Evolutionary conservation across 352 stramenopile genomes (phyloP), one percentile per base, ranked within the genome.

Genomic region (Globisporangium cystogenes): DNA sequence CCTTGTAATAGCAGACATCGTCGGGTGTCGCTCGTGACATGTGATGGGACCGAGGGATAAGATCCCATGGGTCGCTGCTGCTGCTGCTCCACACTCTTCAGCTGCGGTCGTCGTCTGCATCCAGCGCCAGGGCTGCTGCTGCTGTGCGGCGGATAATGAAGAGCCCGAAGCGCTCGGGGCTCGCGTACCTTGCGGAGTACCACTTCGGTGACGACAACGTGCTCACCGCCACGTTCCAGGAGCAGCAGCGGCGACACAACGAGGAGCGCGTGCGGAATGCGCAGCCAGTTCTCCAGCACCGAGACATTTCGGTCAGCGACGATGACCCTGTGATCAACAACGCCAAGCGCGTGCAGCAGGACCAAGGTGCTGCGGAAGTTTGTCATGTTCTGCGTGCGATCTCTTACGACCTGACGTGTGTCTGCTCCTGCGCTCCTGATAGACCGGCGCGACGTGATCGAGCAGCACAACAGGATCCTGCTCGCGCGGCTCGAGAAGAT

Each of bases 131-230:
- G 1, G 33, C 12, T 2, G 14, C n/a, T n/a, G n/a, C n/a, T n/a
- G 12, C 33, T 39, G 14, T 4, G 14, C 14, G 33, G 27, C 26
- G 26, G 26, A 29, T 20, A 20, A 84, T 87, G 74, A 78, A 62
- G 50, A 84, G 72, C 42, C 67, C 72, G 14, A 72, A 71, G 48
- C 64, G 61, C 3, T 65, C 68, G 23, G 46, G 16, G 31, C 54
- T 88, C 43, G 57, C 77, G 29, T 88, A 82, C 53, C 55, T 75
- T 15, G 73, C 74, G 12, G 77, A 88, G 48, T 88, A 88, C 55
- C 66, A 82, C 39, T 88, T 82, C 53, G 74, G 62, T 4, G 72
- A 84, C 7, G 71, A 80, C 33, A 88, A 86, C 37, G 47, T 86
- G 23, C 53, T 88, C 49, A 88, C 74, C 7, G 68, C 72, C 27